These are phyloP conservation scores for Entelexis paramagnoliae DNA, from an alignment of 1,139 yeast species.

Conservation along the genomic window DNA sequence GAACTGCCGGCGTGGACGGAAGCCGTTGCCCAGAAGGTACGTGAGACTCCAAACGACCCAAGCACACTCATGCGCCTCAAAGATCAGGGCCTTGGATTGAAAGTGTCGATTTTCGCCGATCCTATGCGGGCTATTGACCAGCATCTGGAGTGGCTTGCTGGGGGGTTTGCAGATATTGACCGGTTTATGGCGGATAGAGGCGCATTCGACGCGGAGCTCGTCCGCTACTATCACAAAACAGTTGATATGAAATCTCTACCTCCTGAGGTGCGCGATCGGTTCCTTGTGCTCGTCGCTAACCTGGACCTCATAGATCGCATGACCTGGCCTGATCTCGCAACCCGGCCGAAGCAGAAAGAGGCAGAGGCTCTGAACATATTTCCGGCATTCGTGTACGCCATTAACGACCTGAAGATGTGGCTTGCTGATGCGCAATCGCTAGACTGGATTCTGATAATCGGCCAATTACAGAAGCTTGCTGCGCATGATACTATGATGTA, in stretches of 20 bases:
- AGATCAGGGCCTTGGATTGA: background rate
- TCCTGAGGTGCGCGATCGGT: background rate
- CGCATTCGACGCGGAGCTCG: background rate
- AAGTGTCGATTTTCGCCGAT: background rate
- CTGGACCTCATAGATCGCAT: conserved; percentile 7
- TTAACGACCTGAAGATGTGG: conserved; percentile 13
- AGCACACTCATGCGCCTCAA: background rate
- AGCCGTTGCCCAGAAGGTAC: background rate
- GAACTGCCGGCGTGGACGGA: background rate
- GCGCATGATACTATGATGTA: background rate
- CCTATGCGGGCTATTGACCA: background rate
- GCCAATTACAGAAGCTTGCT: conserved; percentile 7
- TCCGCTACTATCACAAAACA: background rate
- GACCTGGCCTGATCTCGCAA: background rate
- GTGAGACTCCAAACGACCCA: background rate
- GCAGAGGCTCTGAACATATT: background rate
- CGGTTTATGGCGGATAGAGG: background rate
- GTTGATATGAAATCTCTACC: background rate
- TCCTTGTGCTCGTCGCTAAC: background rate
- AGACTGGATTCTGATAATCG: conserved; percentile 13
- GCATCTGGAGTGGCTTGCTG: background rate
- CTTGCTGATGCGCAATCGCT: conserved; percentile 11
- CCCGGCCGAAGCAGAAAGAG: conserved; percentile 12
- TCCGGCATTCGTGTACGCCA: background rate
- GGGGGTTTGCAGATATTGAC: background rate